These are phyloP conservation scores for Pseudocercospora eumusae DNA, from an alignment of 2,329 filamentous ascomycete species.

Conservation along the genomic window DNA sequence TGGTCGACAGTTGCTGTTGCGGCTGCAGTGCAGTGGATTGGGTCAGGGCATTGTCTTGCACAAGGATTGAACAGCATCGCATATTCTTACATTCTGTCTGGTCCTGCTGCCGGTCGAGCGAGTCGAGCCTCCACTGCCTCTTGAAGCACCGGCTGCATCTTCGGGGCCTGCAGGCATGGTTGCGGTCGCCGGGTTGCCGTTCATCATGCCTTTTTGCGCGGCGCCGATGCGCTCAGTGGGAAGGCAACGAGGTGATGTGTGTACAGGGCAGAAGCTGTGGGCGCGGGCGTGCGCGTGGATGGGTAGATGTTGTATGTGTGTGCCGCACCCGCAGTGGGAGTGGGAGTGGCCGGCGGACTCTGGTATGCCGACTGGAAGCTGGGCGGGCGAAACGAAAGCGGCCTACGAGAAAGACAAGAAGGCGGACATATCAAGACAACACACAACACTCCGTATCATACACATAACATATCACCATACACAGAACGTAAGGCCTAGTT, in stretches of 20 bases:
- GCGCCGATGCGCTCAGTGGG: conserved; percentile 2
- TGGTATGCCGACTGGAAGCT: too few species aligned
- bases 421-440: conserved; percentile 7
- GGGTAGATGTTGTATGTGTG: conserved; percentile 2
- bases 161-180: conserved; percentile 25
- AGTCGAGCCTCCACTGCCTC: conserved; percentile 35
- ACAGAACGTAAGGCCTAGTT: too few species aligned
- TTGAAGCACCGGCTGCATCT: conserved; percentile 25
- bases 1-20: conserved; percentile 82
- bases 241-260: neutral
- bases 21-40: conserved; percentile 49
- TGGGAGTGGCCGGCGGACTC: too few species aligned
- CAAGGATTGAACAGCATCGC: neutral
- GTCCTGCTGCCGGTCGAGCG: conserved; percentile 30
- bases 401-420: neutral
- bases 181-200: conserved; percentile 18
- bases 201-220: conserved; percentile 25
- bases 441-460: too few species aligned
- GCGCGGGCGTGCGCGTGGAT: neutral
- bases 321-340: too few species aligned
- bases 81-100: conserved; percentile 33
- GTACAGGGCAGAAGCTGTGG: neutral
- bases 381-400: too few species aligned
- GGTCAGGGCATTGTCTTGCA: conserved; percentile 11
- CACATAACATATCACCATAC: too few species aligned